These are phyloP conservation scores for Kwoniella sp. DNA, from an alignment of 768 basidiomycete species.

Conservation along the genomic window DNA sequence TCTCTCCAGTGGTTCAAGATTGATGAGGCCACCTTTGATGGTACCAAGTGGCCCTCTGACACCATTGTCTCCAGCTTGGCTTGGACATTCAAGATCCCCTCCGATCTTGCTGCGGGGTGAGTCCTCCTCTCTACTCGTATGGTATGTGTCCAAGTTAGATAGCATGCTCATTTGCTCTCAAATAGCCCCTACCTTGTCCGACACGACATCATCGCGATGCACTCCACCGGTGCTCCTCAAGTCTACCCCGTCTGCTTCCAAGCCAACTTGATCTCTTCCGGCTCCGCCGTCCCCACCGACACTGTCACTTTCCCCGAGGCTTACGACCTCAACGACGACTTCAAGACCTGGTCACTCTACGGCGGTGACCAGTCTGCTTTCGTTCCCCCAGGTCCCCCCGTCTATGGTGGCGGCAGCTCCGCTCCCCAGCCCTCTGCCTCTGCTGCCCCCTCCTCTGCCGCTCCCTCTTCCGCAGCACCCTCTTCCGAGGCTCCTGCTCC, in stretches of 20 bases:
- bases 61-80: conserved; percentile 9
- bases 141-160: no score
- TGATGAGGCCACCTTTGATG: conserved; percentile 18
- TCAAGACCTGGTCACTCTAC: conserved; percentile 12
- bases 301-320: conserved; percentile 28
- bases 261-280: conserved; percentile 22
- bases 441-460: conserved; percentile 9
- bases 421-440: conserved; percentile 9
- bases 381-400: conserved; percentile 23
- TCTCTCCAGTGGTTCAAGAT: conserved; percentile 32
- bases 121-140: neutral
- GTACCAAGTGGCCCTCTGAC: conserved; percentile 19
- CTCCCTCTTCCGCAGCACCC: conserved; percentile 1
- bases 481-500: conserved; percentile 4
- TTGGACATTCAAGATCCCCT: conserved; percentile 25
- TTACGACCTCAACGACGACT: conserved; percentile 20
- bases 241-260: conserved; percentile 32
- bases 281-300: conserved; percentile 18
- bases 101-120: conserved; percentile 23
- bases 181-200: conserved; percentile 27
- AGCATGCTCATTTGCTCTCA: neutral
- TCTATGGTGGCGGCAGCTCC: conserved; percentile 15
- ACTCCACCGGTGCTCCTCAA: conserved; percentile 27
- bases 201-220: conserved; percentile 32
- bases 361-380: conserved; percentile 11